A percentile compares a stretch with the other conserved stretches of the same genome.
These are phyloP conservation scores for Ziziphus jujuba DNA, from an alignment of 306 rosid species.

Conservation along the genomic window DNA sequence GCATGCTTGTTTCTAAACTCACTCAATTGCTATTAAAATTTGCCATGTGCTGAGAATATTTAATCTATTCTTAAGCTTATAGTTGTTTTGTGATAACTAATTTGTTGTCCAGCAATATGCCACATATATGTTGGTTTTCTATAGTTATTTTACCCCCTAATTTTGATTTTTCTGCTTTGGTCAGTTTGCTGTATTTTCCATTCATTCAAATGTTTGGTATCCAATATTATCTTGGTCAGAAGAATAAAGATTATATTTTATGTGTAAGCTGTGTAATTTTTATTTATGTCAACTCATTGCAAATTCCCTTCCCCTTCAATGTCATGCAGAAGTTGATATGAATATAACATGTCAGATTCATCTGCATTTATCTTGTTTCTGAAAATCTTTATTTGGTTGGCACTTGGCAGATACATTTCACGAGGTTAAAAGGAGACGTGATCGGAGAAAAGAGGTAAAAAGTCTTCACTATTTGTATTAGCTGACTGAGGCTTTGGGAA, in stretches of 20 bases:
- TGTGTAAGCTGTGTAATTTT: background rate
- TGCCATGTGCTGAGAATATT: background rate
- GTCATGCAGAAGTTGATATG: background rate
- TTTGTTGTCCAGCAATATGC: background rate
- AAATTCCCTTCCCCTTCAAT: constrained; percentile 3
- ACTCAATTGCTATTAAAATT: background rate
- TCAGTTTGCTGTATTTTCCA: background rate
- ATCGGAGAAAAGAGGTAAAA: constrained; percentile 74
- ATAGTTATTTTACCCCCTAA: background rate
- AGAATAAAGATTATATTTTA: too few relatives aligned
- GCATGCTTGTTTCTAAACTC: background rate
- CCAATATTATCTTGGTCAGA: too few relatives aligned
- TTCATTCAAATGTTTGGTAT: background rate
- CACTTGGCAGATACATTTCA: constrained; percentile 81
- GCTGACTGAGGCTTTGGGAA: too few relatives aligned
- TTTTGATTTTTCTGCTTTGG: background rate
- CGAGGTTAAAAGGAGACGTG: constrained; percentile 67
- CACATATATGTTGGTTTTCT: too few relatives aligned
- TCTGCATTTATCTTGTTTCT: constrained; percentile 7
- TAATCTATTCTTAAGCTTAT: background rate
- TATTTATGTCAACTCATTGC: background rate
- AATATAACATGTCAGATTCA: background rate
- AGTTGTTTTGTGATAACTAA: background rate
- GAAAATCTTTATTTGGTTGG: constrained; percentile 20
- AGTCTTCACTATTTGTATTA: background rate